phyloP scores from a whole-genome alignment of 192 early-diverging fungal species.

The Nowakowskiella sp. region DNA sequence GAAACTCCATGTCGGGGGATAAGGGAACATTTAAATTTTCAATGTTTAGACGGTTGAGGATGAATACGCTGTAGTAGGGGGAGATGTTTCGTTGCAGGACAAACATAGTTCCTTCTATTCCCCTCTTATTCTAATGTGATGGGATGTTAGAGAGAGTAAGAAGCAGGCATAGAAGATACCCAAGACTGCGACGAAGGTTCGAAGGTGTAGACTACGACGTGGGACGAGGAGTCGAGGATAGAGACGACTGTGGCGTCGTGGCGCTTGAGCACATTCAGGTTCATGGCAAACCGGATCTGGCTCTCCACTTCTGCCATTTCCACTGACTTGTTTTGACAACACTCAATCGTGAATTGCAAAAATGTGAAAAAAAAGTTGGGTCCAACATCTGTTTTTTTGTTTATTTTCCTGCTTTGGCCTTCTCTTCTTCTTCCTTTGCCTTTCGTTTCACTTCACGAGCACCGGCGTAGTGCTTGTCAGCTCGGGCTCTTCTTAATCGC shows the following conservation, averaged over 20 bases:
- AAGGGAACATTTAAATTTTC: slow-evolving; percentile 72
- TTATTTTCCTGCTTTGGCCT: slow-evolving; percentile 55
- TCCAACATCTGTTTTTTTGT: no score
- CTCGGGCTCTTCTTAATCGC: slow-evolving; percentile 59
- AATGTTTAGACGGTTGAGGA: slow-evolving; percentile 79
- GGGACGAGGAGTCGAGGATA: slow-evolving; percentile 75
- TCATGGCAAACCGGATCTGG: slow-evolving; percentile 43
- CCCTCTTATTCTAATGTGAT: slow-evolving; percentile 65
- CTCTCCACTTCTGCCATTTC: no score
- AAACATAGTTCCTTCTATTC: slow-evolving; percentile 89
- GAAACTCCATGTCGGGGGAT: slow-evolving; percentile 63
- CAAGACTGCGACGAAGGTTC: slow-evolving; percentile 59
- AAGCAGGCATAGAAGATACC: slow-evolving; percentile 48
- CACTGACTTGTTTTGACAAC: no score
- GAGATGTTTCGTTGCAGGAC: slow-evolving; percentile 59
- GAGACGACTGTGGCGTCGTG: slow-evolving; percentile 70
- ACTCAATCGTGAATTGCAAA: no score
- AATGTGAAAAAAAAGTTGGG: no score
- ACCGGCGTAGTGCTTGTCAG: slow-evolving; percentile 49
- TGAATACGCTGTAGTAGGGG: slow-evolving; percentile 64
- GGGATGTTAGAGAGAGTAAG: neutral
- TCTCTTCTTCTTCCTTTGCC: slow-evolving; percentile 60
- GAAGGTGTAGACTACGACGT: slow-evolving; percentile 88
- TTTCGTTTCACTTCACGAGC: slow-evolving; percentile 53
- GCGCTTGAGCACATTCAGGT: slow-evolving; percentile 73